Base-by-base conservation (phyloP, 805 yeast genomes). In the Pichia deserticola region DNA sequence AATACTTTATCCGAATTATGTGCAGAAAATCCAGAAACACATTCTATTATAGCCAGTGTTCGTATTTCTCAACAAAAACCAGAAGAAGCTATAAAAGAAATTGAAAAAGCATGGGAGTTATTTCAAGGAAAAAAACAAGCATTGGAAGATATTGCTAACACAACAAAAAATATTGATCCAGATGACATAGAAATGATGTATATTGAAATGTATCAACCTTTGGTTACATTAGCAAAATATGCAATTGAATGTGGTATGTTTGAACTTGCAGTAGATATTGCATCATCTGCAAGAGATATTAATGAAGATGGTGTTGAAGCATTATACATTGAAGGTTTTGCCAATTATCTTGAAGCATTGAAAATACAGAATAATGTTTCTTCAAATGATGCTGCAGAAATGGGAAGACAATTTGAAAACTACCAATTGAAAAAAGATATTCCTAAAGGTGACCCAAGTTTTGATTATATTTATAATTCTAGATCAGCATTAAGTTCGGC, bases 291-390 rank as follows among this genome's bases (percentile, higher is more conserved):
- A 15, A 83, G 84, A 58, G 92, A 86, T 52, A 78, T 92, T 42
- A 89, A 92, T 67, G 97, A 92, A 58, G 84, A 82, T 58, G 80
- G 88, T 53, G 72, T 88, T 50, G 98, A 93, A 60, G 76, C 84
- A 38, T 85, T 78, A 61, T 93, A 93, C 63, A 69, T 89, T 55
- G 95, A 88, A 60, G 95, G 93, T 0, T 79, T 90, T 59, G 81
- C 93, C 0, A 75, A 82, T 60, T 64, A 80, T 54, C 67, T 86
- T 47, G 64, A 68, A 15, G 70, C 76, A n/a, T 69, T 73, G 25
- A 54, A 62, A 44, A 45, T 60, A n/a, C 71, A 68, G 50, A 59
- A 59, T 38, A 43, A 45, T 3, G 36, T 61, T 6, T 1, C 54
- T 6, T 49, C 40, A 29, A 54, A 50, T 3, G 55, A 59, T 3